Evolutionary conservation across 116 monocot genomes (phyloP).

Genomic region (Iris pallida): DNA sequence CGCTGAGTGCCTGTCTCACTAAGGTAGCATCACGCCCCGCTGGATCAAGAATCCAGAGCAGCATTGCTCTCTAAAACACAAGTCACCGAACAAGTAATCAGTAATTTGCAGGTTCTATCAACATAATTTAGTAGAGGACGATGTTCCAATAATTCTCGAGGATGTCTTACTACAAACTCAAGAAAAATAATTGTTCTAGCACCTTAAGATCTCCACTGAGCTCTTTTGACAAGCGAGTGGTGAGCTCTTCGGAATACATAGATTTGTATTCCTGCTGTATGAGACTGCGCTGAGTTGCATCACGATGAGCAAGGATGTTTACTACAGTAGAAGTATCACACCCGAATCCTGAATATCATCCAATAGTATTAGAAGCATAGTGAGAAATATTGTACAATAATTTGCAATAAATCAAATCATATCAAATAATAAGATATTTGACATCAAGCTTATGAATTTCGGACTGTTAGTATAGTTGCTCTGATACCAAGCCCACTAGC

Average conservation of each 20-base stretch:
- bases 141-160: too few relatives aligned
- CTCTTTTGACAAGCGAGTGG: slow-evolving; percentile 47
- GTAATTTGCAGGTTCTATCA: background rate
- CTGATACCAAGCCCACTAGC: too few relatives aligned
- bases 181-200: background rate
- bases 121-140: background rate
- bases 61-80: slow-evolving; percentile 49
- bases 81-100: slow-evolving; percentile 1
- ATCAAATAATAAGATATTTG: too few relatives aligned
- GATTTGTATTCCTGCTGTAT: slow-evolving; percentile 77
- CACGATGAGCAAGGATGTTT: slow-evolving; percentile 74
- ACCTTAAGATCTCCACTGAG: slow-evolving; percentile 70
- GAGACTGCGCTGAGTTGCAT: slow-evolving; percentile 59
- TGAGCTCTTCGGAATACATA: slow-evolving; percentile 65
- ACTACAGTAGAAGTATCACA: slow-evolving; percentile 59
- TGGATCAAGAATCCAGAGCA: slow-evolving; percentile 84
- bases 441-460: too few relatives aligned
- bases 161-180: too few relatives aligned
- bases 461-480: too few relatives aligned
- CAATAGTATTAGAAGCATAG: slow-evolving; percentile 7
- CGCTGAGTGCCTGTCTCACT: slow-evolving; percentile 50
- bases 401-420: too few relatives aligned
- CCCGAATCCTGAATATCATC: slow-evolving; percentile 53
- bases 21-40: slow-evolving; percentile 71
- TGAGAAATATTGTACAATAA: background rate